Base-by-base conservation (phyloP, 495 filamentous ascomycete species). In the Cudoniella acicularis region DNA sequence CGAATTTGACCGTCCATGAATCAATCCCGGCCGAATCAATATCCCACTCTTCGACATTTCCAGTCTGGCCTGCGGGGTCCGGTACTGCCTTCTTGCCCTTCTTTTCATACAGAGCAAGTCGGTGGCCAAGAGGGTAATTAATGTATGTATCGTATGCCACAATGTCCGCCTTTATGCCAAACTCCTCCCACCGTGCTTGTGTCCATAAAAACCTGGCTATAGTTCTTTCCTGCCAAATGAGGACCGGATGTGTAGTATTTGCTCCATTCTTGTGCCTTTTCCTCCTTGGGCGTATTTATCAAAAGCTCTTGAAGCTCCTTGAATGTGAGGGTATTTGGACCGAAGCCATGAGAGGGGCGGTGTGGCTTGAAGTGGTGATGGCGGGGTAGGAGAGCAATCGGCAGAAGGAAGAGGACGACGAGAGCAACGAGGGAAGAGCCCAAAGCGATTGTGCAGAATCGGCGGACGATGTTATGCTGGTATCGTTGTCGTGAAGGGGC, bases 161-260 rank as follows among this genome's bases (percentile, higher is more conserved):
- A 63, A 98, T 86, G 3, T 61, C 59, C 51, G 87, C 77, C 60
- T 82, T 72, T 54, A 98, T 75, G 2, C 94, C 95, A 67, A 88
- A 94, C 61, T 91, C 85, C 63, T 86, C 74, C 91, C 91, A 98
- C 62, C 78, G 86, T 22, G 95, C 84, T 62, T 83, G 79, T 0
- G 94, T 98, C 91, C 91, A 98, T 49, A 87, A 70, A n/a, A 3
- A 89, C 94, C 74, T 96, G 85, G 6, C 53, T 48, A 20, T 54
- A 78, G 65, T 98, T 98, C 78, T 90, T 88, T 11, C 94, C 94
- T 0, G 87, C 90, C 26, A 98, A 76, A 77, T 98, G 94, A 1
- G 89, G 82, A 0, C 94, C 94, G 1, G 86, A 73, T 0, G 94
- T 96, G 64, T 98, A 98, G 72, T 97, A 98, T 60, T 81, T 73